Percentiles rank a stretch among this genome's conserved stretches.
Evolutionary conservation across 2,329 filamentous ascomycete species (phyloP).

Genomic region (Ascochyta koolunga): DNA sequence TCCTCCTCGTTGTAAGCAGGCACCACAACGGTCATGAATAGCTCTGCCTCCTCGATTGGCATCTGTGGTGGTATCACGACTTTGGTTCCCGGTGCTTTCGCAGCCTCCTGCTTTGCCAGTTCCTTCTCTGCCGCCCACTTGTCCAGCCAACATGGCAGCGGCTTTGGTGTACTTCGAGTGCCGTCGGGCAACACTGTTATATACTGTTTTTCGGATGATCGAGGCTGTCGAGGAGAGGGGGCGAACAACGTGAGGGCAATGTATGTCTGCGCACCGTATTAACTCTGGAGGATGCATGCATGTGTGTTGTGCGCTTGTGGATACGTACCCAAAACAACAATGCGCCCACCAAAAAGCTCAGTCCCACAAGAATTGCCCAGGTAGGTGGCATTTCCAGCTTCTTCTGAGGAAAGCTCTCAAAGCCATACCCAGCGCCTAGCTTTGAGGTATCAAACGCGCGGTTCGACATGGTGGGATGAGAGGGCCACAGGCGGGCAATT

Average conservation of each 20-base stretch:
- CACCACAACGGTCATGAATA: slow-evolving; percentile 91
- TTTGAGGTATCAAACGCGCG: slow-evolving; percentile 35
- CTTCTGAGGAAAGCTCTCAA: slow-evolving; percentile 31
- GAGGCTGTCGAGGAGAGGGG: slow-evolving; percentile 75
- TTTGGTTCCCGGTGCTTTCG: slow-evolving; percentile 30
- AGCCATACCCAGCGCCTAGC: slow-evolving; percentile 34
- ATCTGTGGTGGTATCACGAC: slow-evolving; percentile 48
- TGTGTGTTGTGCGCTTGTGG: background rate
- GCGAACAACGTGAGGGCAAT: slow-evolving; percentile 75
- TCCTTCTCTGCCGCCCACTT: slow-evolving; percentile 67
- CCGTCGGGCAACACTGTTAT: slow-evolving; percentile 74
- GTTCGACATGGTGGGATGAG: slow-evolving; percentile 26
- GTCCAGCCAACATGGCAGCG: slow-evolving; percentile 87
- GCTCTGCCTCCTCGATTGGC: slow-evolving; percentile 73
- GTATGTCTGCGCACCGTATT: slow-evolving; percentile 60
- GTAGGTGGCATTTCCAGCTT: slow-evolving; percentile 39
- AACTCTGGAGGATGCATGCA: background rate
- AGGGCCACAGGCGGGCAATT: slow-evolving; percentile 16
- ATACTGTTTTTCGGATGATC: slow-evolving; percentile 84
- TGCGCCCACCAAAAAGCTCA: slow-evolving; percentile 32
- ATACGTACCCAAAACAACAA: slow-evolving; percentile 39
- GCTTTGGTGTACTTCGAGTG: slow-evolving; percentile 59
- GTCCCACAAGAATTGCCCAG: slow-evolving; percentile 37
- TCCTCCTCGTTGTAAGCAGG: slow-evolving; percentile 95
- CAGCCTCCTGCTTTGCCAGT: slow-evolving; percentile 42